Evolutionary conservation across 148 eudicot species (phyloP).

Genomic region (Diospyros lotus): DNA sequence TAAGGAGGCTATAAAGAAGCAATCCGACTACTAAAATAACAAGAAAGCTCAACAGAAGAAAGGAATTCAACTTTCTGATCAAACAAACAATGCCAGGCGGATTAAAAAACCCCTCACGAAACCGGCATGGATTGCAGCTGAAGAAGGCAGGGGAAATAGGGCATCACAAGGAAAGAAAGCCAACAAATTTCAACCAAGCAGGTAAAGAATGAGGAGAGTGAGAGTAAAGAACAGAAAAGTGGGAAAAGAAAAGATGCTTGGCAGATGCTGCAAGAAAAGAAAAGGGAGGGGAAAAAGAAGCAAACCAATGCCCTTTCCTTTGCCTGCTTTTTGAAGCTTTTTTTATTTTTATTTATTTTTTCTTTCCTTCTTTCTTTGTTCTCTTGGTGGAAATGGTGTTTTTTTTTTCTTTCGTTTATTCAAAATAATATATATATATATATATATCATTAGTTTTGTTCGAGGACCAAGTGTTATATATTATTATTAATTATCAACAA

Average conservation of each 20-base stretch:
- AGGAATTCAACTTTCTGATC: slow-evolving; percentile 43
- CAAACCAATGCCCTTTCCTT: slow-evolving; percentile 16
- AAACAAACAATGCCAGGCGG: slow-evolving; percentile 34
- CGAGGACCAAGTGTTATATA: background rate
- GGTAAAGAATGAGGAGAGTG: slow-evolving; percentile 24
- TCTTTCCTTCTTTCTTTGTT: no score
- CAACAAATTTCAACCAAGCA: slow-evolving; percentile 14
- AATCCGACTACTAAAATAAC: background rate
- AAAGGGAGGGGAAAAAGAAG: slow-evolving; percentile 21
- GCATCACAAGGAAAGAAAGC: slow-evolving; percentile 15
- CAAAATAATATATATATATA: no score
- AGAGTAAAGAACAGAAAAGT: slow-evolving; percentile 26
- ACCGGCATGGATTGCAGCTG: slow-evolving; percentile 20
- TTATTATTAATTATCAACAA: slow-evolving; percentile 19
- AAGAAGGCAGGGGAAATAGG: slow-evolving; percentile 16
- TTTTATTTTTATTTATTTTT: background rate
- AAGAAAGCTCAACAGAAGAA: slow-evolving; percentile 6
- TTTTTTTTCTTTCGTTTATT: no score
- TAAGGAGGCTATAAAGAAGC: background rate
- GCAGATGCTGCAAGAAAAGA: slow-evolving; percentile 47
- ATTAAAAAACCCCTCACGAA: slow-evolving; percentile 8
- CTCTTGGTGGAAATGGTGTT: no score
- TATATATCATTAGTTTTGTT: slow-evolving; percentile 8
- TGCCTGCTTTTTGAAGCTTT: slow-evolving; percentile 24
- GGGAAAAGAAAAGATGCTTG: slow-evolving; percentile 52